Base-by-base conservation (phyloP, 495 filamentous ascomycete species). In the Penicillium psychrofluorescens region DNA sequence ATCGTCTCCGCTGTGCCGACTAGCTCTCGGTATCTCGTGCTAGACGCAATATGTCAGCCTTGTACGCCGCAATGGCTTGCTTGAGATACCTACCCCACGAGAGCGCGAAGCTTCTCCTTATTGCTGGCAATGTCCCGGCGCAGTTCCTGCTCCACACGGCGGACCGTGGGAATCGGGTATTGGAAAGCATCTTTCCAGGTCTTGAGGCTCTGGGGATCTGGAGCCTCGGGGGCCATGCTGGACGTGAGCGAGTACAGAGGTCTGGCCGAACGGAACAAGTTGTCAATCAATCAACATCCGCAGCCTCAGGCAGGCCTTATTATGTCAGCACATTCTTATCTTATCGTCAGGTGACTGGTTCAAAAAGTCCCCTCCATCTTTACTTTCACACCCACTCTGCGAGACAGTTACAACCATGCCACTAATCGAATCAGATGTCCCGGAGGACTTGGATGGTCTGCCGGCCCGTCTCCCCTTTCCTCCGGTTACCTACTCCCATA, bases 1-100 rank as follows among this genome's bases (percentile, higher is more conserved):
- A 98, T 98, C 16, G 81, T 79, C 58, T 95, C 90, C 28, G 92
- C 92, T 1, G 94, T 96, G 37, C 86, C 86, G 13, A 98, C 80
- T 9, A 97, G 79, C 49, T 95, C 88, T 56, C 92, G 81, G 63
- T 98, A 98, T 60, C 87, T 85, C 44, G 78, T 86, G n/a, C 82
- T 85, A 53, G 7, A 50, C 8, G 13, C 11, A 13, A 6, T 22
- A 3, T 22, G 22, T 22, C 4, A 22, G 22, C 22, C 2, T 22
- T 22, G 22, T 22, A 22, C 4, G 22, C 22, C 22, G 22, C 22
- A 22, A 22, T 22, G 22, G 22, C 22, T 22, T 6, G 22, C 2
- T 22, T 22, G 22, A 22, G 22, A 22, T 22, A 48, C 74, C 48
- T 70, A 84, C 84, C 92, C 94, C 54, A 97, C 92, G 46, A 95